Evolutionary conservation across 1,284 basidiomycete species (phyloP).

Genomic region (Cutaneotrichosporon arboriforme): DNA sequence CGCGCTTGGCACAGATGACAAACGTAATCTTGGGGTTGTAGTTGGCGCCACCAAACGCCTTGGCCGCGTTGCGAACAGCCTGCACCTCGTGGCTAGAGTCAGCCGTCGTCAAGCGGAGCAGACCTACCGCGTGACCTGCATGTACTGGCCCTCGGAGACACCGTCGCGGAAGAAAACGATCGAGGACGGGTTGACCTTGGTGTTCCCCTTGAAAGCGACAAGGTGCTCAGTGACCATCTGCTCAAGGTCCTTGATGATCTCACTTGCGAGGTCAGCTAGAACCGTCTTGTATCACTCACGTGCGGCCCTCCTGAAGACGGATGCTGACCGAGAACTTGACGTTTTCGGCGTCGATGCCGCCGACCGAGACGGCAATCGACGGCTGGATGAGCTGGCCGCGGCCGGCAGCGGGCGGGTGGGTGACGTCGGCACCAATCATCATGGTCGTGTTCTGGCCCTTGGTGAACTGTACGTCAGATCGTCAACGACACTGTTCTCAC

Average conservation of each 20-base stretch:
- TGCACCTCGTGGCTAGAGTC: constrained; percentile 31
- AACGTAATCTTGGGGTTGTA: constrained; percentile 47
- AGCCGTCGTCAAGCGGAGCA: neutral
- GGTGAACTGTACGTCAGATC: constrained; percentile 25
- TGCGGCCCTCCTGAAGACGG: constrained; percentile 48
- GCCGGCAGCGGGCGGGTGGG: constrained; percentile 15
- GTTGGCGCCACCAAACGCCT: constrained; percentile 23
- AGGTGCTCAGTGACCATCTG: constrained; percentile 35
- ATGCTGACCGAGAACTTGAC: constrained; percentile 44
- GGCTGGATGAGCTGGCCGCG: constrained; percentile 41
- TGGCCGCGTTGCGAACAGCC: constrained; percentile 28
- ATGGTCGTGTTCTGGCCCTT: constrained; percentile 28
- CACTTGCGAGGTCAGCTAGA: constrained; percentile 10
- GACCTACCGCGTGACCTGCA: constrained; percentile 45
- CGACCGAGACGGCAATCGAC: constrained; percentile 51
- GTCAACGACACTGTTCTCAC: constrained; percentile 17
- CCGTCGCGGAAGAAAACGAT: constrained; percentile 52
- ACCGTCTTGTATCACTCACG: constrained; percentile 21
- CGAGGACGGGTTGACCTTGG: constrained; percentile 40
- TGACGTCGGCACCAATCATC: constrained; percentile 50
- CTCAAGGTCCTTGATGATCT: constrained; percentile 32
- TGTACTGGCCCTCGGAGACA: constrained; percentile 51
- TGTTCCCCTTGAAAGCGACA: constrained; percentile 30
- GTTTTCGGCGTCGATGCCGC: constrained; percentile 44
- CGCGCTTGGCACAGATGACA: constrained; percentile 45